A percentile compares a stretch with the other conserved stretches of the same genome.
Conservation (phyloP, 23 red algal species). For the Gracilaria gracilis region DNA sequence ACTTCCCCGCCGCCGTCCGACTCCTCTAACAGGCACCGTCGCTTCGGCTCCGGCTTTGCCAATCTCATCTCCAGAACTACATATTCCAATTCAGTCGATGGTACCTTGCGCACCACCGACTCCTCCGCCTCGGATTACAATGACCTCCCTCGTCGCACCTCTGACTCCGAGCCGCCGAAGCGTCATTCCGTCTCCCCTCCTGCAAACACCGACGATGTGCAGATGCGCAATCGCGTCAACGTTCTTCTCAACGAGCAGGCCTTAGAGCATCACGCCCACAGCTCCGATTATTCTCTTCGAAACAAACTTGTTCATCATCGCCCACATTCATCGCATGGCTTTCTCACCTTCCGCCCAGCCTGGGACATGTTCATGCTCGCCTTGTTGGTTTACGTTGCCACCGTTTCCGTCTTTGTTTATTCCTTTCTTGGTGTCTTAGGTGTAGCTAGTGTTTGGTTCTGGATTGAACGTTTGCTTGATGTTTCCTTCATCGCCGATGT, state of each 20-base stretch:
- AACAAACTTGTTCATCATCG: neutral
- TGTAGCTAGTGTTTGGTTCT: constrained; percentile 60
- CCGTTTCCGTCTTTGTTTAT: constrained; percentile 72
- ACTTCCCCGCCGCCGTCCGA: neutral
- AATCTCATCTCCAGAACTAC: neutral
- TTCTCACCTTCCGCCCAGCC: neutral
- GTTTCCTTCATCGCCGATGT: constrained; percentile 55
- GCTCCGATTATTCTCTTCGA: neutral
- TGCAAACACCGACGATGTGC: neutral
- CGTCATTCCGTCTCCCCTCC: neutral
- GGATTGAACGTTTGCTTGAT: constrained; percentile 72
- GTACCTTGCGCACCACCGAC: constrained; percentile 5
- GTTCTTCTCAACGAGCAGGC: constrained; percentile 7
- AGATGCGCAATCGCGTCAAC: constrained; percentile 22
- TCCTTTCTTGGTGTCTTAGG: constrained; percentile 50
- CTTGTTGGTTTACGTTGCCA: constrained; percentile 70
- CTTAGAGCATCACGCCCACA: neutral
- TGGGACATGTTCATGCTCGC: constrained; percentile 76
- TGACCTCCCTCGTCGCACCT: neutral
- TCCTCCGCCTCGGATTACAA: constrained; percentile 12
- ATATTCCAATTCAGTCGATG: neutral
- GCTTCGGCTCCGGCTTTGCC: neutral
- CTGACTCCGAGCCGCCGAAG: constrained; percentile 15
- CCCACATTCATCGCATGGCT: neutral
- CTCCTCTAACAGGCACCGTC: neutral